A percentile compares a stretch with the other conserved stretches of the same genome.
Conservation (phyloP, 208 protist genomes). For the Novymonas esmeraldas region DNA sequence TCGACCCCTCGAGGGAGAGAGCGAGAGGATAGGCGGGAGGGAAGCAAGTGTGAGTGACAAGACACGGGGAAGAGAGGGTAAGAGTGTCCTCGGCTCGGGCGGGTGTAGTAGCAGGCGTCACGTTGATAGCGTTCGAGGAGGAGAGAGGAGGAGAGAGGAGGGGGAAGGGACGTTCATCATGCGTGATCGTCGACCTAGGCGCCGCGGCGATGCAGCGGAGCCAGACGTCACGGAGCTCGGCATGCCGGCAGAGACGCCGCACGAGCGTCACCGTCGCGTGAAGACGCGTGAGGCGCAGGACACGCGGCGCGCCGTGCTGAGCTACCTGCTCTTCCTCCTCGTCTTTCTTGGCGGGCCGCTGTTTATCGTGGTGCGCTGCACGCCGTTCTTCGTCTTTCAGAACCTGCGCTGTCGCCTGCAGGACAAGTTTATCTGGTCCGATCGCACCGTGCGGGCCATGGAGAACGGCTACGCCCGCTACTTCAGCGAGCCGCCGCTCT, state of each 20-base stretch:
- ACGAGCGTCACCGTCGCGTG: constrained; percentile 24
- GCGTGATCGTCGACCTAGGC: constrained; percentile 32
- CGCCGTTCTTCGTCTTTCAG: constrained; percentile 86
- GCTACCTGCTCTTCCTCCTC: constrained; percentile 61
- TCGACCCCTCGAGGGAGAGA: too few species aligned
- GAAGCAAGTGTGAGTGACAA: too few species aligned
- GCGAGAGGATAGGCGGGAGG: too few species aligned
- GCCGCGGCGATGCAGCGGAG: constrained; percentile 4
- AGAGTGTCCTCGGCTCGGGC: too few species aligned
- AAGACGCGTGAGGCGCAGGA: constrained; percentile 27
- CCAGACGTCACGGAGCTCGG: constrained; percentile 10
- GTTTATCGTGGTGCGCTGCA: constrained; percentile 52
- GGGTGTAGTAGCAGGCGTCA: too few species aligned
- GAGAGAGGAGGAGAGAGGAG: not conserved
- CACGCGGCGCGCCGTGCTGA: constrained; percentile 36
- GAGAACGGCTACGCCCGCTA: constrained; percentile 63
- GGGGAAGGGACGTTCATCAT: constrained; percentile 4
- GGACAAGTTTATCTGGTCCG: constrained; percentile 59
- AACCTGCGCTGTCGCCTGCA: constrained; percentile 61
- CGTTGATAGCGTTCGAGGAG: too few species aligned
- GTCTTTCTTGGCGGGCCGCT: constrained; percentile 62
- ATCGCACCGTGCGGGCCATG: constrained; percentile 47
- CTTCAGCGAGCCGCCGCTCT: constrained; percentile 67
- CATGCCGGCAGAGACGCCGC: constrained; percentile 41
- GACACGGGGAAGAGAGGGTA: too few species aligned